phyloP scores from a whole-genome alignment of 257 asterid genomes.

The Fraxinus quadrangulata region DNA sequence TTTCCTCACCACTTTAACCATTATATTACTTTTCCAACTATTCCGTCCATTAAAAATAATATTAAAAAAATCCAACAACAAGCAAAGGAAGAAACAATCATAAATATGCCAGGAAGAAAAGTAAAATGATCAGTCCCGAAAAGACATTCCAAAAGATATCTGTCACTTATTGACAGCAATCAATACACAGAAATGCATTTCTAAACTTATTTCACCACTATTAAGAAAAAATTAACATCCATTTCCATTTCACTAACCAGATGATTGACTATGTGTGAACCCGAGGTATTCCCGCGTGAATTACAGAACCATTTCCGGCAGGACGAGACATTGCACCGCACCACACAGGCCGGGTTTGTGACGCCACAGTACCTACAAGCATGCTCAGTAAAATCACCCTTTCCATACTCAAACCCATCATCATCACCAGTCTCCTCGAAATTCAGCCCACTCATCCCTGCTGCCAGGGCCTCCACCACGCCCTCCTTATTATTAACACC shows the following conservation, averaged over 20 bases:
- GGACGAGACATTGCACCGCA: conserved; percentile 87
- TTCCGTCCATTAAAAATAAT: not conserved
- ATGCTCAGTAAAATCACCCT: conserved; percentile 86
- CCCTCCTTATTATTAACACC: conserved; percentile 45
- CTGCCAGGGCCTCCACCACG: conserved; percentile 82
- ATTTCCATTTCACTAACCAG: conserved; percentile 54
- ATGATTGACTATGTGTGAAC: conserved; percentile 96
- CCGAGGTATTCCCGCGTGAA: conserved; percentile 97
- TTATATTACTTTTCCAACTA: not conserved
- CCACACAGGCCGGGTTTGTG: conserved; percentile 92
- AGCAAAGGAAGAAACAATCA: no score
- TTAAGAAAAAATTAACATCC: not conserved
- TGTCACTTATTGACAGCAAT: not conserved
- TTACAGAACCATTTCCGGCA: conserved; percentile 98
- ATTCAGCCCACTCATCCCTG: conserved; percentile 91
- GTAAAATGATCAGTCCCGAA: not conserved
- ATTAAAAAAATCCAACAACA: no score
- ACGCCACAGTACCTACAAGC: conserved; percentile 95
- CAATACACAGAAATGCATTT: not conserved
- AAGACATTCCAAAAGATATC: not conserved
- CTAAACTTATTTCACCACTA: not conserved
- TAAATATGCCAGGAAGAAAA: not conserved
- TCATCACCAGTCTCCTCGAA: conserved; percentile 96
- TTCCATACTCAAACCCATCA: conserved; percentile 83
- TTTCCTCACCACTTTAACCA: not conserved